phyloP scores from a whole-genome alignment of 208 protist genomes.

The Vickermania ingenoplastis region DNA sequence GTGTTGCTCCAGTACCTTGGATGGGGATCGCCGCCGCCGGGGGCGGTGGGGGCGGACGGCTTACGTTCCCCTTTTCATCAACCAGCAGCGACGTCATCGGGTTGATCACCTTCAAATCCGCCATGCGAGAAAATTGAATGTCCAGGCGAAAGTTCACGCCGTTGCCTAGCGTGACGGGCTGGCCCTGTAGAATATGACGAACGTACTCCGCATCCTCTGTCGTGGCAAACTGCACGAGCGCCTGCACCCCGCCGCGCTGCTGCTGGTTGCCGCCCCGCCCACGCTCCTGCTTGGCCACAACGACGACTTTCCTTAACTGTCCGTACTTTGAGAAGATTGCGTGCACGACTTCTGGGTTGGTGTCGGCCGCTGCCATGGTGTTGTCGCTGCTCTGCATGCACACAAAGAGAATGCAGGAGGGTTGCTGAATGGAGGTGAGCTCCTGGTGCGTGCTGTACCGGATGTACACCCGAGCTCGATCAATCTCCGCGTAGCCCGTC shows the following conservation, averaged over 20 bases:
- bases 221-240: constrained; percentile 84
- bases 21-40: not conserved
- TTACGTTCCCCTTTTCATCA: constrained; percentile 53
- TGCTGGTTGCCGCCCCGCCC: constrained; percentile 25
- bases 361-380: constrained; percentile 70
- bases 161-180: constrained; percentile 83
- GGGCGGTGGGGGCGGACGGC: constrained; percentile 20
- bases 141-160: constrained; percentile 85
- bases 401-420: constrained; percentile 79
- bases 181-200: constrained; percentile 85
- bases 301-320: constrained; percentile 79
- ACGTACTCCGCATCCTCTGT: constrained; percentile 71
- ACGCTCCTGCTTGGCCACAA: constrained; percentile 87
- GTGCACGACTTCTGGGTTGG: constrained; percentile 78
- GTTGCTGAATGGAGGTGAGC: constrained; percentile 84
- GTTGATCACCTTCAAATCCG: constrained; percentile 85
- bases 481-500: constrained; percentile 83
- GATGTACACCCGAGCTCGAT: constrained; percentile 86
- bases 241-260: constrained; percentile 88
- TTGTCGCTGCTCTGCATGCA: constrained; percentile 92
- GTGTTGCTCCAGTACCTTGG: too few species aligned
- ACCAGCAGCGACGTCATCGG: constrained; percentile 69
- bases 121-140: constrained; percentile 89
- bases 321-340: constrained; percentile 88
- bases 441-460: constrained; percentile 85